These are phyloP conservation scores for Ceratorhiza oryzae-sativae DNA, from an alignment of 1,284 basidiomycete species.

Conservation along the genomic window DNA sequence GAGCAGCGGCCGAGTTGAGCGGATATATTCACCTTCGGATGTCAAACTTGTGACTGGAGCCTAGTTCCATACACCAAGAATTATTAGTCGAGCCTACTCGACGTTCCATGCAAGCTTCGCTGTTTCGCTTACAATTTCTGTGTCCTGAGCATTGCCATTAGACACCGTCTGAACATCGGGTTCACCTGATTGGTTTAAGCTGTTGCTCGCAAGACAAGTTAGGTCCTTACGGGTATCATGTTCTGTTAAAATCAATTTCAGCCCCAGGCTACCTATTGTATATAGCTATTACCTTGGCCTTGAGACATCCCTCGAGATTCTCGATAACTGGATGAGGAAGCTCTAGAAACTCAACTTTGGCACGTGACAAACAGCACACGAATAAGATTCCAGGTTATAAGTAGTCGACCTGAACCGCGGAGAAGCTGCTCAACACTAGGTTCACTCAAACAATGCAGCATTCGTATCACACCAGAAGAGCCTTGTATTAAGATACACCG, in stretches of 20 bases:
- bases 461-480: neutral
- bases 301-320: constrained; percentile 22
- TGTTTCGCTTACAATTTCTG: neutral
- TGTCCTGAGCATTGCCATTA: neutral
- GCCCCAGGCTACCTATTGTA: no score
- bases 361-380: neutral
- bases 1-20: neutral
- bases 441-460: neutral
- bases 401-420: neutral
- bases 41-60: neutral
- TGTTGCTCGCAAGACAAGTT: neutral
- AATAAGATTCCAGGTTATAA: neutral
- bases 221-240: neutral
- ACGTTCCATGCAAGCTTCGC: neutral
- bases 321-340: neutral
- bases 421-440: neutral
- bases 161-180: neutral
- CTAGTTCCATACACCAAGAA: neutral
- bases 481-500: constrained; percentile 51
- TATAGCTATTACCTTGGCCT: constrained; percentile 18
- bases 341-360: neutral
- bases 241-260: neutral
- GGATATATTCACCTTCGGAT: neutral
- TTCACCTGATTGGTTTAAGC: neutral
- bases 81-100: neutral